Evolutionary conservation across 352 stramenopile genomes (phyloP).

Genomic region (Blastocystis sp.): DNA sequence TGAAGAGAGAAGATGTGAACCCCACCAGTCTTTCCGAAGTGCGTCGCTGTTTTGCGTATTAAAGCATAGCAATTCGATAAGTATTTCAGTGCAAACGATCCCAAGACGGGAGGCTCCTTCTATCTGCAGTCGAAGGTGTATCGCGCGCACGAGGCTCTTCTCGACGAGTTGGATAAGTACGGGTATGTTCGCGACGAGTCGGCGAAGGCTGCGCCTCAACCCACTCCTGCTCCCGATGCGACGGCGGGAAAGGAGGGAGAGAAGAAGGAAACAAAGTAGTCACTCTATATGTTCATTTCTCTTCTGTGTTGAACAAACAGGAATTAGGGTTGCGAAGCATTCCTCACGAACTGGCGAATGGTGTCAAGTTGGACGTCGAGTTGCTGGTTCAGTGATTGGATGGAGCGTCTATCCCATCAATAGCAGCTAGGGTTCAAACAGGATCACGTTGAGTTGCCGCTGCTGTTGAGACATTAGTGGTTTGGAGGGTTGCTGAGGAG

Average conservation of each 20-base stretch:
- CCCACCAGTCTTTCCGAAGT: slow-evolving; percentile 48
- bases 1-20: slow-evolving; percentile 66
- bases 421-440: not conserved
- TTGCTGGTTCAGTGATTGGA: slow-evolving; percentile 7
- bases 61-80: slow-evolving; percentile 77
- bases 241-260: not conserved
- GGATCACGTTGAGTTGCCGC: not conserved
- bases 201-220: not conserved
- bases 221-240: not conserved
- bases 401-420: slow-evolving; percentile 5
- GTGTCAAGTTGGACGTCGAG: slow-evolving; percentile 9
- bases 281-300: not conserved
- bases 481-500: not conserved
- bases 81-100: slow-evolving; percentile 79
- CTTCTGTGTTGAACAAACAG: slow-evolving; percentile 8
- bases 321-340: not conserved
- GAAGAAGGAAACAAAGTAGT: too few relatives aligned
- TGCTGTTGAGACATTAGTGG: not conserved
- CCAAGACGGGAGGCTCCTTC: slow-evolving; percentile 79
- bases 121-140: slow-evolving; percentile 82
- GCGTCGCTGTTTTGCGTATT: not conserved
- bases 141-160: slow-evolving; percentile 77
- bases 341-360: not conserved
- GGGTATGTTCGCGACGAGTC: slow-evolving; percentile 67
- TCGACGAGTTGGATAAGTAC: slow-evolving; percentile 77